Conservation (phyloP, 257 asterid species). For the Solanum megistacrolobum region DNA sequence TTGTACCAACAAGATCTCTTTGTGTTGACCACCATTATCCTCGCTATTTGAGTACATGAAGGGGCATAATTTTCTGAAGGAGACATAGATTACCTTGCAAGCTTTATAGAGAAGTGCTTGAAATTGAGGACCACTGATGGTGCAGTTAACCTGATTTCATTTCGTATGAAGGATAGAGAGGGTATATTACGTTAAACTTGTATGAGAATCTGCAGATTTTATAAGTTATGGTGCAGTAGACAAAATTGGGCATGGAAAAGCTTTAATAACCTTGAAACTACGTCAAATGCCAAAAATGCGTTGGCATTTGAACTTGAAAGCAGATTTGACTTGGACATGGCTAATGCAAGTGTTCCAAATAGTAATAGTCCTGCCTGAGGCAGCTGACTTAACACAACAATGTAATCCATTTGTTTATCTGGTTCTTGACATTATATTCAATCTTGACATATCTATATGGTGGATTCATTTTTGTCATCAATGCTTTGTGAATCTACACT, state of each 20-base stretch:
- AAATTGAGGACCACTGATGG: neutral
- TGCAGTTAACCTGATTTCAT: neutral
- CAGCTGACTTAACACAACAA: neutral
- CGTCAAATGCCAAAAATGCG: neutral
- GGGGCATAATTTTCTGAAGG: neutral
- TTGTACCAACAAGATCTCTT: neutral
- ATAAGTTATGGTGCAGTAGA: neutral
- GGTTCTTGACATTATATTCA: neutral
- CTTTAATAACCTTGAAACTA: neutral
- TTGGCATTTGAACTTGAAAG: neutral
- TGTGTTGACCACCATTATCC: neutral
- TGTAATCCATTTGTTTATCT: neutral
- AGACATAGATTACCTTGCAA: neutral
- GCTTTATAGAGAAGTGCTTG: neutral
- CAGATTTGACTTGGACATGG: neutral
- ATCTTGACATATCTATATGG: neutral
- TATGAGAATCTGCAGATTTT: neutral
- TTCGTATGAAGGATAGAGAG: neutral
- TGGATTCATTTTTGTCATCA: neutral
- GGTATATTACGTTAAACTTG: neutral
- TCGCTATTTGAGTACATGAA: neutral
- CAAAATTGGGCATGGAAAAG: neutral
- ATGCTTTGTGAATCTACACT: neutral
- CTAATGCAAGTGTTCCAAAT: neutral
- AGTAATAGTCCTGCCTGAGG: neutral